Base-by-base conservation (phyloP, 1,284 basidiomycete genomes). In the Phylloporus sp. region DNA sequence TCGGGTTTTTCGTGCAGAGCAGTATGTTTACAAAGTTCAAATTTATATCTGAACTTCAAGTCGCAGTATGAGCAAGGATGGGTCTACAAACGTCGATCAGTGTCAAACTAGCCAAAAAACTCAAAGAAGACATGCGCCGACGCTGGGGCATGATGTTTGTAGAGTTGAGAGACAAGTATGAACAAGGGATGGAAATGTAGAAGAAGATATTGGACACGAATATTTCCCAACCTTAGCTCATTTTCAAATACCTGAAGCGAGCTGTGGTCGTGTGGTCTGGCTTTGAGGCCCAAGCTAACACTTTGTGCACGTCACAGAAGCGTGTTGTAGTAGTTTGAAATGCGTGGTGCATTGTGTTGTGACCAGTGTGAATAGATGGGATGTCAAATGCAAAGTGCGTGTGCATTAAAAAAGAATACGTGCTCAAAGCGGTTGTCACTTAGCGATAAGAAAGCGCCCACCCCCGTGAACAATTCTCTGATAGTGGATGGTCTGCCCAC, bases 11-110 rank as follows among this genome's bases (percentile, higher is more conserved):
- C 39, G 25, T 75, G 73, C 1, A 6, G 20, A 5, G n/a, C 19
- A 27, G 19, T 39, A 19, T 75, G 74, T 53, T 74, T 73, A 14
- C 27, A 65, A 5, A 77, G 60, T 4, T 73, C n/a, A 5, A 12
- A 62, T 2, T 3, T 11, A 3, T 37, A 65, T 7, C 2, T 20
- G 59, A 76, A 77, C 19, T 32, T 52, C 61, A 19, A 6, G 4
- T 11, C 29, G 14, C 74, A 76, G n/a, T 57, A 17, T 15, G 60
- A 8, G 60, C 73, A 77, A 15, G 32, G 14, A 43, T 53, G 66
- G 15, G n/a, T 59, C 73, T 77, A 20, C 4, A 49, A 27, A 15
- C 25, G 25, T 37, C 5, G 12, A 5, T 72, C 6, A 60, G 19
- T 25, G 12, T 14, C 41, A n/a, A 32, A 17, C 25, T 27, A 2